Percentiles rank a stretch among this genome's conserved stretches.
Conservation (phyloP, 805 yeast genomes). For the Candida chauliodis region DNA sequence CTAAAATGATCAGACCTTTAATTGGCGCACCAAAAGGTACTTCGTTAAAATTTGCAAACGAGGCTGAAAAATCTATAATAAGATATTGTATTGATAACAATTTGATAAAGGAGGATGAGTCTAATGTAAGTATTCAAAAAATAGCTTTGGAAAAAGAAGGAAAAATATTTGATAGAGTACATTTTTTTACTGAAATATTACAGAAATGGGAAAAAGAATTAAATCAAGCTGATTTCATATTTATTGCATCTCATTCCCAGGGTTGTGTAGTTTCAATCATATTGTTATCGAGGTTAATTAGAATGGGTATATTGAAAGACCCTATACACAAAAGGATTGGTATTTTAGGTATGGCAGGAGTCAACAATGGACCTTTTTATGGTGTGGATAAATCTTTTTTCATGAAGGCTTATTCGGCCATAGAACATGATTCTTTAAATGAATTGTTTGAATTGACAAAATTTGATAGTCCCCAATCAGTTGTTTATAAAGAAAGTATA, state of each 20-base stretch:
- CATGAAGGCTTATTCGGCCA: slow-evolving; percentile 83
- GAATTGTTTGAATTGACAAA: slow-evolving; percentile 89
- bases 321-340: slow-evolving; percentile 52
- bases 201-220: slow-evolving; percentile 62
- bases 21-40: slow-evolving; percentile 98
- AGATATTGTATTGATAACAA: slow-evolving; percentile 52
- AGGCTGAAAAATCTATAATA: slow-evolving; percentile 75
- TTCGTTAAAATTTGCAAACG: slow-evolving; percentile 82
- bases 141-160: slow-evolving; percentile 95
- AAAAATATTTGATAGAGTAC: slow-evolving; percentile 79
- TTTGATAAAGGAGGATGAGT: slow-evolving; percentile 29
- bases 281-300: slow-evolving; percentile 68
- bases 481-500: slow-evolving; percentile 65
- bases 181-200: slow-evolving; percentile 70
- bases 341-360: slow-evolving; percentile 91
- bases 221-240: slow-evolving; percentile 75
- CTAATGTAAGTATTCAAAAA: slow-evolving; percentile 61
- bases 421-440: slow-evolving; percentile 80
- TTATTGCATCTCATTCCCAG: slow-evolving; percentile 91
- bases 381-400: slow-evolving; percentile 83
- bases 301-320: slow-evolving; percentile 44
- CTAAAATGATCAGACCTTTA: slow-evolving; percentile 74
- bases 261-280: slow-evolving; percentile 91
- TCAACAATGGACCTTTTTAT: slow-evolving; percentile 89
- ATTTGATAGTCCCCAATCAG: slow-evolving; percentile 66